Percentiles rank a stretch among this genome's conserved stretches.
phyloP scores from a whole-genome alignment of 148 eudicot genomes.

The Pouteria glomerata region DNA sequence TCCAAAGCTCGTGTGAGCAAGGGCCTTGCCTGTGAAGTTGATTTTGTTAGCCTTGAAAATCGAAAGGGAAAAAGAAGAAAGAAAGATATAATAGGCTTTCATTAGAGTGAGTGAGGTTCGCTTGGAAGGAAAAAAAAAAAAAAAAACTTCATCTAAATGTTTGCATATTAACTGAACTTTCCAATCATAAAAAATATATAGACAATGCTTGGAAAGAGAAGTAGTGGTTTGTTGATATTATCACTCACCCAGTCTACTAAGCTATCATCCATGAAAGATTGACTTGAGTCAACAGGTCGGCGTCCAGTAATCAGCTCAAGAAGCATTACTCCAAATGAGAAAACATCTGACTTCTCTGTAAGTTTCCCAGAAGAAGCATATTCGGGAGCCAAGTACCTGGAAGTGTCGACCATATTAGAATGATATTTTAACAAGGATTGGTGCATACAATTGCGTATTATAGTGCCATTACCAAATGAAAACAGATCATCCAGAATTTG shows the following conservation, averaged over 20 bases:
- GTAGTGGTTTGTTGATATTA: neutral
- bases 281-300: constrained; percentile 66
- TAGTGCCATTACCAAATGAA: neutral
- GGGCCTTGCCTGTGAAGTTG: constrained; percentile 77
- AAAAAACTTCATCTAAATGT: neutral
- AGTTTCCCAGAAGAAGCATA: constrained; percentile 94
- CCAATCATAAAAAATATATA: neutral
- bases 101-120: neutral
- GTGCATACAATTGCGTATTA: neutral
- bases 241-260: constrained; percentile 90
- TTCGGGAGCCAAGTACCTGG: constrained; percentile 90
- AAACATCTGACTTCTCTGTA: constrained; percentile 89
- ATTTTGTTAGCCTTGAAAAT: neutral
- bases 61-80: neutral
- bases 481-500: neutral
- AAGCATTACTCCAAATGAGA: constrained; percentile 89
- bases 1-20: constrained; percentile 79
- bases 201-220: neutral
- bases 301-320: constrained; percentile 88
- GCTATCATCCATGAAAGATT: constrained; percentile 77
- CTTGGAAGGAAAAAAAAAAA: no score
- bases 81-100: neutral
- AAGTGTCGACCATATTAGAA: neutral
- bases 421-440: neutral
- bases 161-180: neutral